Conservation (phyloP, 257 asterid genomes). For the Capsicum rhomboideum region DNA sequence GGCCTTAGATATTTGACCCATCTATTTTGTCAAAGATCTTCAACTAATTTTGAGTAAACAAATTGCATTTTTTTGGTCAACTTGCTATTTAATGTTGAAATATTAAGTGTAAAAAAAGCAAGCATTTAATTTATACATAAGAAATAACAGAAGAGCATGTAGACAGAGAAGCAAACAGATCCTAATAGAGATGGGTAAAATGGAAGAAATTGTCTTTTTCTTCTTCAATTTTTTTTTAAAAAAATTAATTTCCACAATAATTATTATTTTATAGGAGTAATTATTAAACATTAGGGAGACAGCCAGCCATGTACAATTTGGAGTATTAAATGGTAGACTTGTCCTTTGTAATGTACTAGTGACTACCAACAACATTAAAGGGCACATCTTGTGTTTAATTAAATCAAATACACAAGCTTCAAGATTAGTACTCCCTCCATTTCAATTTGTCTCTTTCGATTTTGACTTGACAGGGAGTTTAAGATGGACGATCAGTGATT, state of each 20-base stretch:
- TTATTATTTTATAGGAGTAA: background rate
- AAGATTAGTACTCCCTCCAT: background rate
- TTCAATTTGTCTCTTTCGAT: too few species aligned
- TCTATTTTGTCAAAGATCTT: background rate
- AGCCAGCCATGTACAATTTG: background rate
- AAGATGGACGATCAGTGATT: too few species aligned
- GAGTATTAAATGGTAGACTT: background rate
- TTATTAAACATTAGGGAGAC: slow-evolving; percentile 9
- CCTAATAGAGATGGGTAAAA: slow-evolving; percentile 10
- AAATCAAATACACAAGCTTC: background rate
- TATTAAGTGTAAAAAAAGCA: background rate
- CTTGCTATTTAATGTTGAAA: background rate
- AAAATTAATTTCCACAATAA: background rate
- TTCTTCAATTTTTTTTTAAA: background rate
- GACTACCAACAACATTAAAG: background rate
- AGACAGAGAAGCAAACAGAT: slow-evolving; percentile 13
- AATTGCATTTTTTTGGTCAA: background rate
- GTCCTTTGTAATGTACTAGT: background rate
- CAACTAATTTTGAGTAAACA: background rate
- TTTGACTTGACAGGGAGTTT: too few species aligned
- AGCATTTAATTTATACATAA: background rate
- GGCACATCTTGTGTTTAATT: background rate
- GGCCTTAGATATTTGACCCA: background rate
- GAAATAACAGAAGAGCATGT: background rate
- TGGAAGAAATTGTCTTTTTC: slow-evolving; percentile 14